phyloP scores from a whole-genome alignment of 108 stramenopile genomes.

The Skeletonema grethae region DNA sequence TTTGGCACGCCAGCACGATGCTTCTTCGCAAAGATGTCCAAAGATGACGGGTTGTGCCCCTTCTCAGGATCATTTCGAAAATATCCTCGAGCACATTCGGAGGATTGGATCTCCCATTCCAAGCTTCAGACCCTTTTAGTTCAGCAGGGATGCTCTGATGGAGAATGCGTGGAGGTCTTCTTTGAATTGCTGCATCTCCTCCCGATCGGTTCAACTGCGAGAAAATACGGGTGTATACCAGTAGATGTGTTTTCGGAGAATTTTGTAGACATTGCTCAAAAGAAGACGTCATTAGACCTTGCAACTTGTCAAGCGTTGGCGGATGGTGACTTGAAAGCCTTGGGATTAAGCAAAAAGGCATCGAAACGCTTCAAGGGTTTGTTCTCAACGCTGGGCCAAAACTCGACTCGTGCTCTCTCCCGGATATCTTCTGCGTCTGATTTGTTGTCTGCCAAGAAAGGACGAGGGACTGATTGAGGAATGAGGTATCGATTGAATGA shows the following conservation, averaged over 20 bases:
- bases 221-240: slow-evolving; percentile 43
- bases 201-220: slow-evolving; percentile 25
- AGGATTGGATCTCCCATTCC: slow-evolving; percentile 25
- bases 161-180: slow-evolving; percentile 60
- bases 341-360: slow-evolving; percentile 46
- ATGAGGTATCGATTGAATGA: too few relatives aligned
- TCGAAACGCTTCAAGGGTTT: slow-evolving; percentile 21
- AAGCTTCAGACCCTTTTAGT: slow-evolving; percentile 36
- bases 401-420: not conserved
- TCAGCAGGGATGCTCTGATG: slow-evolving; percentile 39
- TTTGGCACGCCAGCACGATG: slow-evolving; percentile 31
- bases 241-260: slow-evolving; percentile 27
- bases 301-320: slow-evolving; percentile 38
- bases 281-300: slow-evolving; percentile 39
- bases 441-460: not conserved
- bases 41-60: slow-evolving; percentile 38
- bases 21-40: slow-evolving; percentile 16
- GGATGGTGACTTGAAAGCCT: slow-evolving; percentile 28
- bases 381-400: slow-evolving; percentile 11
- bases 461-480: too few relatives aligned
- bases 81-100: not conserved
- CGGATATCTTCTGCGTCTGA: slow-evolving; percentile 4
- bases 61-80: slow-evolving; percentile 33
- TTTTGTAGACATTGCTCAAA: slow-evolving; percentile 31
- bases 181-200: slow-evolving; percentile 52